Base-by-base conservation (phyloP, 768 basidiomycete genomes). In the Trametes meyenii region DNA sequence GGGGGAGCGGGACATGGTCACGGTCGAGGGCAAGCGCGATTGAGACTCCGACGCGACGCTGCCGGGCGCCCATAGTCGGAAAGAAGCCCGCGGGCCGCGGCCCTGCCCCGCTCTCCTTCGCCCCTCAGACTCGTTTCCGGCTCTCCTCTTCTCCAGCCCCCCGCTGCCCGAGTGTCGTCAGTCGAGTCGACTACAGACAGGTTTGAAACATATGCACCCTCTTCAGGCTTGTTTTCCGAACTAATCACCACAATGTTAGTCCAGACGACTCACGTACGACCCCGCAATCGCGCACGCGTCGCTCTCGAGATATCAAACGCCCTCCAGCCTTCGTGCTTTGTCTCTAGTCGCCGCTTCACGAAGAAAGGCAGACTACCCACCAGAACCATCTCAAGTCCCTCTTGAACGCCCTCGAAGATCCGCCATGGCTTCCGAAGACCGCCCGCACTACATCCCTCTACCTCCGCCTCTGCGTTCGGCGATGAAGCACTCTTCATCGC, bases 381-480 rank as follows among this genome's bases (percentile, higher is more conserved):
- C n/a, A 36, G 26, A 53, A 19, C 55, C 53, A n/a, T 24, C 19
- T 2, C 21, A 13, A 19, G 14, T 3, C 24, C 23, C 33, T 13
- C 7, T 43, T n/a, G 56, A 17, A 40, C 24, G 16, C 55, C 40
- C 35, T 21, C 38, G 44, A 48, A 33, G 19, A 53, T 40, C 61
- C 50, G 55, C 50, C 29, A 63, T 67, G 66, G 43, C 55, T 45
- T 67, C 68, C 21, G 66, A 62, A 5, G 69, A 61, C 21, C 63
- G 62, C 16, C 64, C 69, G 24, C 64, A 63, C 21, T 60, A 68
- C 51, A 69, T 69, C 55, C 49, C 65, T 10, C 35, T 70, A 12
- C 67, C 71, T 5, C 50, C 67, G 35, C 69, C 78, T 26, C 76
- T 84, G 12, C 81, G 85, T 55, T 83, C 84, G 4, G 85, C 85